Evolutionary conservation across 2,329 filamentous ascomycete species (phyloP).

Genomic region (Elsinoe australis): DNA sequence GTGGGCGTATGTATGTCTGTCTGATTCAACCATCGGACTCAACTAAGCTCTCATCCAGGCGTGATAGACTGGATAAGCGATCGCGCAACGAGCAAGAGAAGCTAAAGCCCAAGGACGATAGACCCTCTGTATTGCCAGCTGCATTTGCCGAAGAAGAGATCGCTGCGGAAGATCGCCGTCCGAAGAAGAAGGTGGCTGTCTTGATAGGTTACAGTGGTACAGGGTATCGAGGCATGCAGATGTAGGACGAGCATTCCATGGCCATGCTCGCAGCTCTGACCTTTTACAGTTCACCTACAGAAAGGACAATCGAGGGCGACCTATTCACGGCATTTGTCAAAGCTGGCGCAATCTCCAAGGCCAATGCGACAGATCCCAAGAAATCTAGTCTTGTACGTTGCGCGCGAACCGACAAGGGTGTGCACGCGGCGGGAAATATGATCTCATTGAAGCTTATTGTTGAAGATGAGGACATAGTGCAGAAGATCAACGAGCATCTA

Average conservation of each 20-base stretch:
- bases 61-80: slow-evolving; percentile 41
- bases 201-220: slow-evolving; percentile 93
- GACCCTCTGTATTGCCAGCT: slow-evolving; percentile 46
- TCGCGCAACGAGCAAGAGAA: slow-evolving; percentile 37
- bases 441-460: slow-evolving; percentile 94
- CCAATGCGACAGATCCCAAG: slow-evolving; percentile 92
- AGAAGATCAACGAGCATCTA: slow-evolving; percentile 82
- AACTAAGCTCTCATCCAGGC: slow-evolving; percentile 31
- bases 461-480: slow-evolving; percentile 77
- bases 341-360: slow-evolving; percentile 89
- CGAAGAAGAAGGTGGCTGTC: slow-evolving; percentile 94
- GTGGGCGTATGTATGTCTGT: slow-evolving; percentile 48
- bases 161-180: slow-evolving; percentile 72
- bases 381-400: slow-evolving; percentile 92
- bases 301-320: slow-evolving; percentile 94
- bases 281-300: slow-evolving; percentile 25
- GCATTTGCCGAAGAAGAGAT: slow-evolving; percentile 73
- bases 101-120: slow-evolving; percentile 36
- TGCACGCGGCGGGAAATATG: slow-evolving; percentile 91
- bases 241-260: slow-evolving; percentile 35
- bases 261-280: background rate
- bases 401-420: slow-evolving; percentile 93
- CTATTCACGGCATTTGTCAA: slow-evolving; percentile 86
- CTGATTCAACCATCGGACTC: too few species aligned
- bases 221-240: slow-evolving; percentile 96